Conservation (phyloP, 1,284 basidiomycete genomes). For the Sanguinoderma infundibulare region DNA sequence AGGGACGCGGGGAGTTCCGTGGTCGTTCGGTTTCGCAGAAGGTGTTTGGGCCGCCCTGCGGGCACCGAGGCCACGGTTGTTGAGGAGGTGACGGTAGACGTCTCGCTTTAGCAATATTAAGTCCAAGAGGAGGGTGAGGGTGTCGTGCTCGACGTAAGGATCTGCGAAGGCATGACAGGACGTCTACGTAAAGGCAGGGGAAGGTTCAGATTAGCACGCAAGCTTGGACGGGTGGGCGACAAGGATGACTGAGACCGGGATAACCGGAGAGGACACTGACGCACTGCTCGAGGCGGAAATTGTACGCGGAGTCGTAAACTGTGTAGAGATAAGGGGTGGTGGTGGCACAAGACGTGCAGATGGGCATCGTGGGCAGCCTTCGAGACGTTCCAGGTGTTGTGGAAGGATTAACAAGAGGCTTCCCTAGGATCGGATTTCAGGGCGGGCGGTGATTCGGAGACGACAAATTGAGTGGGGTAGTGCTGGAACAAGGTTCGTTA, state of each 20-base stretch:
- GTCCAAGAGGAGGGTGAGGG: conserved; percentile 79
- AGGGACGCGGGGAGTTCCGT: not conserved
- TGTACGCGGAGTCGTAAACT: conserved; percentile 82
- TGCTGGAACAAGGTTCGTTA: not conserved
- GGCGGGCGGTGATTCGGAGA: not conserved
- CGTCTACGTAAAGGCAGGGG: conserved; percentile 26
- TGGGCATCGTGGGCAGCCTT: conserved; percentile 59
- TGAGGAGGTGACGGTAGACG: conserved; percentile 90
- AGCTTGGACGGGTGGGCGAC: conserved; percentile 10
- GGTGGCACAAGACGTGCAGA: conserved; percentile 81
- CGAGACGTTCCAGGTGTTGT: not conserved
- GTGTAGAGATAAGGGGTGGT: conserved; percentile 79
- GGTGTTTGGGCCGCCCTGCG: conserved; percentile 41
- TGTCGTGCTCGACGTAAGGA: conserved; percentile 89
- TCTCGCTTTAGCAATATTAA: conserved; percentile 86
- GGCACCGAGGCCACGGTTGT: conserved; percentile 78
- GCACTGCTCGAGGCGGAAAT: conserved; percentile 82
- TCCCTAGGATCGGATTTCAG: not conserved
- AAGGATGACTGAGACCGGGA: conserved; percentile 6
- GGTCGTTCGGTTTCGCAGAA: conserved; percentile 3
- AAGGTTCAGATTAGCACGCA: conserved; percentile 15
- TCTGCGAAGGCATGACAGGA: conserved; percentile 79
- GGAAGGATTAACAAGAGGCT: not conserved
- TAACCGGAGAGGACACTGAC: conserved; percentile 49
- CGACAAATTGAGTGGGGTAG: not conserved